These are phyloP conservation scores for Jamesozyma rosinii DNA, from an alignment of 805 yeast species.

Conservation along the genomic window DNA sequence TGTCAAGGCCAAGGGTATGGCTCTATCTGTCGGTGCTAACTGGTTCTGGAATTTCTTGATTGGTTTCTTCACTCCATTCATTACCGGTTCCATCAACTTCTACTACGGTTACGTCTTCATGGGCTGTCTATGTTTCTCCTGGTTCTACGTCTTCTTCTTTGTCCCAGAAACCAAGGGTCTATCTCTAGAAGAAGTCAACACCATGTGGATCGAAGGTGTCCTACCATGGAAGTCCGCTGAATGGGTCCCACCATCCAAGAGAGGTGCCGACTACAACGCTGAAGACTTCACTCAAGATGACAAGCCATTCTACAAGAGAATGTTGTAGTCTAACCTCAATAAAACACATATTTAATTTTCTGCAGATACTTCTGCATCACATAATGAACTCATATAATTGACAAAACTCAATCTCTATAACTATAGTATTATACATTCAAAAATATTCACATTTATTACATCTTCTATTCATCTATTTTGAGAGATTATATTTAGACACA, in stretches of 20 bases:
- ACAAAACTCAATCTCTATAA: too few species aligned
- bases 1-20: slow-evolving; percentile 47
- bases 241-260: slow-evolving; percentile 34
- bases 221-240: slow-evolving; percentile 1
- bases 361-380: too few species aligned
- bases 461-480: too few species aligned
- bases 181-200: slow-evolving; percentile 48
- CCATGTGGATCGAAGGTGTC: slow-evolving; percentile 1
- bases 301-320: slow-evolving; percentile 23
- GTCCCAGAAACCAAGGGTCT: slow-evolving; percentile 71
- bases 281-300: slow-evolving; percentile 13
- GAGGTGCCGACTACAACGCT: slow-evolving; percentile 14
- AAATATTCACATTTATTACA: too few species aligned
- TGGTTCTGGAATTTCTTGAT: slow-evolving; percentile 45
- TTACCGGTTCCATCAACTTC: too few species aligned
- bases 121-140: slow-evolving; percentile 25
- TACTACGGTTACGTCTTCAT: slow-evolving; percentile 2
- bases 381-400: too few species aligned
- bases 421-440: too few species aligned
- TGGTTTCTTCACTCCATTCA: slow-evolving; percentile 1
- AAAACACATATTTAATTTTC: too few species aligned
- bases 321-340: too few species aligned
- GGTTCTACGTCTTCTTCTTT: slow-evolving; percentile 57
- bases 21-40: slow-evolving; percentile 50
- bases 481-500: neutral